Percentiles rank a stretch among this genome's conserved stretches.
Evolutionary conservation across 2,329 filamentous ascomycete genomes (phyloP).

Genomic region (Lachnellula occidentalis): DNA sequence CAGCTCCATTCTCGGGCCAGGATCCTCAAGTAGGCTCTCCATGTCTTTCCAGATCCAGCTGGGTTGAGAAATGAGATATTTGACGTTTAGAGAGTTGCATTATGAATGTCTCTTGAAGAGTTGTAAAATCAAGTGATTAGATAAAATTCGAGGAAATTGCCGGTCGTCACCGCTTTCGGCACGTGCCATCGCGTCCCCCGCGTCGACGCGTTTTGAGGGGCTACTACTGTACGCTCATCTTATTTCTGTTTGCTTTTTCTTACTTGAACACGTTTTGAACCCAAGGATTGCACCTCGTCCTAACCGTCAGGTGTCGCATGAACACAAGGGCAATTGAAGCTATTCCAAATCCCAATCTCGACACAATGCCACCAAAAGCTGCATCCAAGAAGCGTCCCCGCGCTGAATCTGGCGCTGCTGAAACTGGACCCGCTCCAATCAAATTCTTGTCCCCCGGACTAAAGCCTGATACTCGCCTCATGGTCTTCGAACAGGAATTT

Average conservation of each 20-base stretch:
- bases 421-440: background rate
- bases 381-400: background rate
- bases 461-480: background rate
- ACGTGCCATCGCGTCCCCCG: background rate
- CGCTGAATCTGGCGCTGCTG: background rate
- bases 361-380: background rate
- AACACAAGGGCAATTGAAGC: background rate
- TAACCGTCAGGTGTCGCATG: too few species aligned
- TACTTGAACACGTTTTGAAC: background rate
- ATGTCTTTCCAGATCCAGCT: background rate
- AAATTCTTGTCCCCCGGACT: background rate
- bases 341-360: background rate
- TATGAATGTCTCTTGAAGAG: background rate
- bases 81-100: background rate
- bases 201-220: background rate
- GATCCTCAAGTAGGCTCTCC: background rate
- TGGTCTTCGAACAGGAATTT: constrained; percentile 3
- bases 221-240: background rate
- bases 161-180: background rate
- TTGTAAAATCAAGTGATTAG: background rate
- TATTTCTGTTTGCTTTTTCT: background rate
- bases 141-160: background rate
- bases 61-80: background rate
- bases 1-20: constrained; percentile 12
- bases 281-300: too few species aligned